Percentiles rank a stretch among this genome's conserved stretches.
phyloP scores from a whole-genome alignment of 768 basidiomycete genomes.

The Kwoniella sp. region DNA sequence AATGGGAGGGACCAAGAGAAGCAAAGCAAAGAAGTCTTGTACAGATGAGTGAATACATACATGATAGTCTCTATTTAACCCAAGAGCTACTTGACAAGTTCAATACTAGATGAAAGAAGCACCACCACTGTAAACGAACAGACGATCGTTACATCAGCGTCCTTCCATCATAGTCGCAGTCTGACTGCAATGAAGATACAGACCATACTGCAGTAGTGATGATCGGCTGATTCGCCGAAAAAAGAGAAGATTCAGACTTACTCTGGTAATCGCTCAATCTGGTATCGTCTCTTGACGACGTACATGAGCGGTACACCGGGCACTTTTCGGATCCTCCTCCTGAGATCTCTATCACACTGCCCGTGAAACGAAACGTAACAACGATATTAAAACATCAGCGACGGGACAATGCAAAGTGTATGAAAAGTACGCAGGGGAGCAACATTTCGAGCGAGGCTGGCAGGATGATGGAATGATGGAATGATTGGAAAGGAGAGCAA shows the following conservation, averaged over 20 bases:
- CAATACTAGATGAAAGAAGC: slow-evolving; percentile 30
- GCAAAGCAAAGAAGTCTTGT: too few species aligned
- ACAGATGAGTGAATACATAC: too few species aligned
- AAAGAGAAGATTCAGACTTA: slow-evolving; percentile 31
- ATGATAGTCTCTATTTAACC: too few species aligned
- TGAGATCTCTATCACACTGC: slow-evolving; percentile 85
- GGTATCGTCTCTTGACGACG: slow-evolving; percentile 86
- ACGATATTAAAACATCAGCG: neutral
- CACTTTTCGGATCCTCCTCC: slow-evolving; percentile 82
- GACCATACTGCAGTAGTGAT: neutral
- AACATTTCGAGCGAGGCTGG: neutral
- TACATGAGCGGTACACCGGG: slow-evolving; percentile 94
- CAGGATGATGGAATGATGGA: neutral
- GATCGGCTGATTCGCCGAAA: neutral
- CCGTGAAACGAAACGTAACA: too few species aligned
- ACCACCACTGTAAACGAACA: slow-evolving; percentile 27
- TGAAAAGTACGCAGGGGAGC: neutral
- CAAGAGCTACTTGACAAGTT: too few species aligned
- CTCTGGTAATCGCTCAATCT: slow-evolving; percentile 92
- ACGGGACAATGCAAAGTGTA: neutral
- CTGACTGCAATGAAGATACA: neutral
- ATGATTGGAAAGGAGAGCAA: neutral
- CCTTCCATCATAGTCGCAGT: neutral
- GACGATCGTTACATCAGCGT: neutral
- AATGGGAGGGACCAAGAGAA: too few species aligned